Percentiles rank a stretch among this genome's conserved stretches.
Conservation (phyloP, 768 basidiomycete species). For the Collybia sordida region DNA sequence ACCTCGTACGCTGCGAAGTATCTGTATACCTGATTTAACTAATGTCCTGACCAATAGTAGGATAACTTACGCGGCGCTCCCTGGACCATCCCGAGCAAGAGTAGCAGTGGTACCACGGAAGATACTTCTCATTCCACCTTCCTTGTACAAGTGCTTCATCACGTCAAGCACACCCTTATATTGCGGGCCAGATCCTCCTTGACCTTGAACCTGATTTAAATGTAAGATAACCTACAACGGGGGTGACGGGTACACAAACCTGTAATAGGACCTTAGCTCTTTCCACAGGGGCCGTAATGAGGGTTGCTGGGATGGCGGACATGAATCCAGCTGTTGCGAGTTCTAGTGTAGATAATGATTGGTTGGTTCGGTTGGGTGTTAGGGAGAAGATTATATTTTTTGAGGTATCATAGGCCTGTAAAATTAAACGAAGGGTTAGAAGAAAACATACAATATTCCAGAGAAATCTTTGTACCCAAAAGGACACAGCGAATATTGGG, state of each 20-base stretch:
- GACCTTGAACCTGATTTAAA: constrained; percentile 76
- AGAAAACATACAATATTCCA: constrained; percentile 5
- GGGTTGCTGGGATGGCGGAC: constrained; percentile 88
- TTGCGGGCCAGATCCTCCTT: constrained; percentile 65
- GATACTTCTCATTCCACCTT: constrained; percentile 90
- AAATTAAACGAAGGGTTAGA: background rate
- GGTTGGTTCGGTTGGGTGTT: constrained; percentile 76
- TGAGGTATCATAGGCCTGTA: constrained; percentile 88
- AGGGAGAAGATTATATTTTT: constrained; percentile 78
- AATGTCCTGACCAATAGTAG: no score
- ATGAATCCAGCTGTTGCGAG: constrained; percentile 93
- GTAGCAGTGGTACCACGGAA: constrained; percentile 95
- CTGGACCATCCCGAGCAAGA: constrained; percentile 91
- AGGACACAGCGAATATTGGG: constrained; percentile 96
- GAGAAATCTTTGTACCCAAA: constrained; percentile 70
- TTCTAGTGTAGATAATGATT: constrained; percentile 68
- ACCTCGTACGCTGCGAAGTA: constrained; percentile 98
- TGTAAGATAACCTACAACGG: constrained; percentile 7
- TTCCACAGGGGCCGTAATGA: constrained; percentile 95
- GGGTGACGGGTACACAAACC: constrained; percentile 35
- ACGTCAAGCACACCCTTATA: constrained; percentile 95
- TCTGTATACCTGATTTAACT: constrained; percentile 34
- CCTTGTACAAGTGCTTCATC: constrained; percentile 84
- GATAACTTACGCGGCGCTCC: constrained; percentile 84
- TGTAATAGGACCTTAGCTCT: constrained; percentile 95